A percentile compares a stretch with the other conserved stretches of the same genome.
Evolutionary conservation across 2,329 filamentous ascomycete species (phyloP).

Genomic region (Aspergillus alliaceus): DNA sequence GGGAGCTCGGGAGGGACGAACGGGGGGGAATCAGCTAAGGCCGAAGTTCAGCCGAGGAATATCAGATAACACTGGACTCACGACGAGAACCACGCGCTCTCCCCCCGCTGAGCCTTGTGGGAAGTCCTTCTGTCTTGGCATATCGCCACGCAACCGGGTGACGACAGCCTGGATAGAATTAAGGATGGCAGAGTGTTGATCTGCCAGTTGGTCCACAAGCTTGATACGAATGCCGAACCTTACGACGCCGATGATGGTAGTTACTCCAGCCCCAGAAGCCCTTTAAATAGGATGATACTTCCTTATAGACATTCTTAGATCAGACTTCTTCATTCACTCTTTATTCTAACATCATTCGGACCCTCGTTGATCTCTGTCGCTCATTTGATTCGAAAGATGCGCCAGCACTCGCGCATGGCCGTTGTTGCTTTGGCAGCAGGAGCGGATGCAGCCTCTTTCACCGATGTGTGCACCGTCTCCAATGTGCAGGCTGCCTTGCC

Average conservation of each 20-base stretch:
- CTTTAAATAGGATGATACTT: background rate
- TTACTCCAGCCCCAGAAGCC: background rate
- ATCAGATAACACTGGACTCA: background rate
- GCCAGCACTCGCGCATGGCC: constrained; percentile 6
- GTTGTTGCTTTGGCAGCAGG: constrained; percentile 26
- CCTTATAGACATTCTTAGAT: background rate
- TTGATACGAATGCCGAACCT: background rate
- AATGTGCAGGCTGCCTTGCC: constrained; percentile 44
- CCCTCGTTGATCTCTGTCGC: background rate
- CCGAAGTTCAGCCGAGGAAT: background rate
- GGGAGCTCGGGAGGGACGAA: background rate
- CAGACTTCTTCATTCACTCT: background rate
- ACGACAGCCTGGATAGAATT: background rate
- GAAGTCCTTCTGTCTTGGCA: background rate
- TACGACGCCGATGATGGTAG: background rate
- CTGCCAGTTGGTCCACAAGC: background rate
- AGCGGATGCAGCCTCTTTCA: constrained; percentile 35
- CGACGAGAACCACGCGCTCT: background rate
- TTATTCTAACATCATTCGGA: background rate
- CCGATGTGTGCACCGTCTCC: constrained; percentile 43
- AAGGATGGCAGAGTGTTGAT: background rate
- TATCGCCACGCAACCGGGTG: background rate
- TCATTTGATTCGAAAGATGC: background rate
- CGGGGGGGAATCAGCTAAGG: background rate
- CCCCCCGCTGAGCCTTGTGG: background rate